phyloP scores from a whole-genome alignment of 164 flowering plant genomes.

The Umbilicus rupestris region DNA sequence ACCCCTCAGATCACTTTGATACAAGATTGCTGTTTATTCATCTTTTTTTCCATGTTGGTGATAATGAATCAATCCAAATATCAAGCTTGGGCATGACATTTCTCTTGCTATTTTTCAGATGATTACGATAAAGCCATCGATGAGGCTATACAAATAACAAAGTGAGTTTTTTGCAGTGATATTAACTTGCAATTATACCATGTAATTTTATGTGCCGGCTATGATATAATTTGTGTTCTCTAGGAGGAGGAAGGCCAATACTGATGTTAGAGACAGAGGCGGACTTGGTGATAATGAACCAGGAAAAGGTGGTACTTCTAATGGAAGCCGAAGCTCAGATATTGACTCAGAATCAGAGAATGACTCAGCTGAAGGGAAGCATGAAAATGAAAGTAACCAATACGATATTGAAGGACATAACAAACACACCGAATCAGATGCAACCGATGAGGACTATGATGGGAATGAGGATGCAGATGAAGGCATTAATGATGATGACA shows the following conservation, averaged over 20 bases:
- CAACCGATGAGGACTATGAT: slow-evolving; percentile 16
- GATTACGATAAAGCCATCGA: slow-evolving; percentile 37
- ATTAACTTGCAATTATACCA: not conserved
- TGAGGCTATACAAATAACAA: slow-evolving; percentile 30
- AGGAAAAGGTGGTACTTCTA: not conserved
- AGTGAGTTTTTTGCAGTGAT: slow-evolving; percentile 19
- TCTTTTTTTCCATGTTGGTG: not conserved
- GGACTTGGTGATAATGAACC: slow-evolving; percentile 5
- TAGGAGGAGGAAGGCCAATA: slow-evolving; percentile 19
- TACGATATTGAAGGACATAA: slow-evolving; percentile 9
- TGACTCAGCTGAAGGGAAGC: slow-evolving; percentile 2
- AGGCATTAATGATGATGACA: slow-evolving; percentile 8
- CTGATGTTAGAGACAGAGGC: slow-evolving; percentile 10
- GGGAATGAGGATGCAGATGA: slow-evolving; percentile 13
- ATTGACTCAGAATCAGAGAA: slow-evolving; percentile 7
- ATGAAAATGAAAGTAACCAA: not conserved
- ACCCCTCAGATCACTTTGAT: not conserved
- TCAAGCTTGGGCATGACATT: not conserved
- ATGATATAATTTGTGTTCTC: not conserved
- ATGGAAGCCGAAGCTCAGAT: slow-evolving; percentile 9
- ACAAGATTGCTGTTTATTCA: not conserved
- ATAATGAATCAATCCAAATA: not conserved
- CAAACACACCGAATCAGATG: slow-evolving; percentile 1
- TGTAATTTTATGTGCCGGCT: not conserved
- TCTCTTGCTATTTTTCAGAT: slow-evolving; percentile 22